A percentile compares a stretch with the other conserved stretches of the same genome.
Evolutionary conservation across 305 asterid species (phyloP).

Genomic region (Fraxinus velutina): DNA sequence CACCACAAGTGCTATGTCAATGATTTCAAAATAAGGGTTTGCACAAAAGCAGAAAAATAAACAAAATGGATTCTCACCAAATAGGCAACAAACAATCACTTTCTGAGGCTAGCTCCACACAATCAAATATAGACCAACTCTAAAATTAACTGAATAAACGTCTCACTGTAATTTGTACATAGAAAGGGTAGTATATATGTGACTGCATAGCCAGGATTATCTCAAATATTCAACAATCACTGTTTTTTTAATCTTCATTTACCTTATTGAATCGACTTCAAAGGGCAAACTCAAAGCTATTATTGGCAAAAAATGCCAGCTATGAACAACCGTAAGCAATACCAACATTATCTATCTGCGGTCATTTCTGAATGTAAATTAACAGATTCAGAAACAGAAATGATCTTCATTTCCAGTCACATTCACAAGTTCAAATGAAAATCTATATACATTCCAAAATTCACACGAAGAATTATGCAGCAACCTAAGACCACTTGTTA

Average conservation of each 20-base stretch:
- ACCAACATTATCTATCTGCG: not conserved
- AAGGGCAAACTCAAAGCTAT: not conserved
- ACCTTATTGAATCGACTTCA: not conserved
- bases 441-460: not conserved
- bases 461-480: not conserved
- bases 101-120: not conserved
- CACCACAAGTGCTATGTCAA: not conserved
- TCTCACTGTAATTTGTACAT: not conserved
- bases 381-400: not conserved
- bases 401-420: not conserved
- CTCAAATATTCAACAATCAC: not conserved
- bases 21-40: not conserved
- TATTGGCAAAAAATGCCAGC: not conserved
- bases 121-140: not conserved
- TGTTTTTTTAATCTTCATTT: not conserved
- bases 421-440: constrained; percentile 21
- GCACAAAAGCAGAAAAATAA: not conserved
- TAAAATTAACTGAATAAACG: not conserved
- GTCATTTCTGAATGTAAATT: not conserved
- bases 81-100: not conserved
- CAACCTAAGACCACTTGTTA: not conserved
- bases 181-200: not conserved
- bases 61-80: not conserved
- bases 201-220: not conserved
- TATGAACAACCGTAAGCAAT: not conserved